phyloP scores from a whole-genome alignment of 2,329 filamentous ascomycete genomes.

The Chaetomiaceae sp. region DNA sequence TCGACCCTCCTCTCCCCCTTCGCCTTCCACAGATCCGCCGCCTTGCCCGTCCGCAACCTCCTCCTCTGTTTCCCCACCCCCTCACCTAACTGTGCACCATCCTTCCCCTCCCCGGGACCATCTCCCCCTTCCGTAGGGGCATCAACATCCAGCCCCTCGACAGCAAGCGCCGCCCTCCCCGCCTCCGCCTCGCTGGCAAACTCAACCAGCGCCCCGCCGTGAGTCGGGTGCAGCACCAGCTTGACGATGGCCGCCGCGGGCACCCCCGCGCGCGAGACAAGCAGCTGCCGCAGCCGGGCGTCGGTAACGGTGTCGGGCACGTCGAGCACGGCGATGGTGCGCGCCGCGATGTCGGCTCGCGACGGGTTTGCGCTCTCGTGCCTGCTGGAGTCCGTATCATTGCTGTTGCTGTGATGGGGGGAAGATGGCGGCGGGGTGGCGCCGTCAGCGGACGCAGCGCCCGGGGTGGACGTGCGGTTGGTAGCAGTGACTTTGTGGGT shows the following conservation, averaged over 20 bases:
- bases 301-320: slow-evolving; percentile 91
- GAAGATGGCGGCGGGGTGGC: background rate
- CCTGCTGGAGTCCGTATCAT: too few relatives aligned
- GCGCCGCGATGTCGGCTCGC: slow-evolving; percentile 48
- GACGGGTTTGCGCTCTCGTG: slow-evolving; percentile 31
- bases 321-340: slow-evolving; percentile 76
- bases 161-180: slow-evolving; percentile 60
- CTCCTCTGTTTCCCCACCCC: too few relatives aligned
- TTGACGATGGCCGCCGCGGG: slow-evolving; percentile 51
- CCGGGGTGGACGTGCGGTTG: too few relatives aligned
- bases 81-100: too few relatives aligned
- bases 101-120: too few relatives aligned
- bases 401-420: too few relatives aligned
- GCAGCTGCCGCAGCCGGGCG: slow-evolving; percentile 66
- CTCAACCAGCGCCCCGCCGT: slow-evolving; percentile 81
- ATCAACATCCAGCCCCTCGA: slow-evolving; percentile 51
- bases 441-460: slow-evolving; percentile 23
- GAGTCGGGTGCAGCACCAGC: slow-evolving; percentile 71
- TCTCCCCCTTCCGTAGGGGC: slow-evolving; percentile 24
- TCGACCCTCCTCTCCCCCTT: slow-evolving; percentile 42
- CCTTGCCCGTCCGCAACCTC: slow-evolving; percentile 47
- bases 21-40: slow-evolving; percentile 48
- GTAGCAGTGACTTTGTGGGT: slow-evolving; percentile 53
- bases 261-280: slow-evolving; percentile 59
- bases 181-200: slow-evolving; percentile 64